phyloP scores from a whole-genome alignment of 257 asterid genomes.

The Solanum appendiculatum region DNA sequence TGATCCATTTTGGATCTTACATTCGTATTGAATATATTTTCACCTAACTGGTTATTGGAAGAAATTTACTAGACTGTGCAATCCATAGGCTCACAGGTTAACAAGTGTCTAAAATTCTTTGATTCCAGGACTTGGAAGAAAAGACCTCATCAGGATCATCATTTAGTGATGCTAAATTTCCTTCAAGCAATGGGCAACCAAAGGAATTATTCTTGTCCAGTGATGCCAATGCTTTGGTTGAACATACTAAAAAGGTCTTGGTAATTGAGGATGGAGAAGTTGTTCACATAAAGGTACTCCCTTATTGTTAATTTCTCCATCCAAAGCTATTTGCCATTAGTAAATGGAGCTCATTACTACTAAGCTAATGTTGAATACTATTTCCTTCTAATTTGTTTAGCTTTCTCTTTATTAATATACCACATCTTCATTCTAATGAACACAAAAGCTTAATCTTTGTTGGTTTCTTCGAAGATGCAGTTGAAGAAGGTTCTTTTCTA shows the following conservation, averaged over 20 bases:
- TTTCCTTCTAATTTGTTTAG: not conserved
- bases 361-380: not conserved
- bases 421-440: not conserved
- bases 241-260: constrained; percentile 85
- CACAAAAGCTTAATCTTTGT: not conserved
- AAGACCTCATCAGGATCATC: constrained; percentile 41
- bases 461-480: not conserved
- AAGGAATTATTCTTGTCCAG: constrained; percentile 79
- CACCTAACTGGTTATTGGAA: not conserved
- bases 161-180: constrained; percentile 49
- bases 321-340: not conserved
- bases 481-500: not conserved
- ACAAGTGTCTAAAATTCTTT: not conserved
- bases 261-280: constrained; percentile 85
- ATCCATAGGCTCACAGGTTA: not conserved
- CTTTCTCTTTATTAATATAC: not conserved
- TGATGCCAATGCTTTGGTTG: constrained; percentile 90
- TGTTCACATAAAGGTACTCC: constrained; percentile 72
- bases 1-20: not conserved
- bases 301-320: not conserved
- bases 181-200: constrained; percentile 56
- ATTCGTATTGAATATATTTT: not conserved
- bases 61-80: not conserved
- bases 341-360: not conserved
- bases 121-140: constrained; percentile 52